Evolutionary conservation across 129 eudicot species (phyloP).

Genomic region (Artemisia tridentata): DNA sequence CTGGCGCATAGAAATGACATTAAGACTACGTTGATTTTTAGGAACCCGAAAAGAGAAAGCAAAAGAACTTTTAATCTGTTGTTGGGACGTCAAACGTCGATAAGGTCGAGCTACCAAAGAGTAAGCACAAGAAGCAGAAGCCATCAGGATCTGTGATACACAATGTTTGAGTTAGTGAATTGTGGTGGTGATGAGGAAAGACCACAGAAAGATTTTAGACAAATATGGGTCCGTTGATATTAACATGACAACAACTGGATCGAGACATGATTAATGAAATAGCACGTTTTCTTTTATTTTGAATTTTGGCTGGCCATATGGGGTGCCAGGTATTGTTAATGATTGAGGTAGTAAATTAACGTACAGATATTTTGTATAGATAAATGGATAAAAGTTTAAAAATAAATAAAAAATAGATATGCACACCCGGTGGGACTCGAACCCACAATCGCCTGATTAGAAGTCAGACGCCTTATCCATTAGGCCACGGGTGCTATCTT

Average conservation of each 20-base stretch:
- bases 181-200: constrained; percentile 17
- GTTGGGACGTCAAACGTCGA: background rate
- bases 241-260: background rate
- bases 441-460: constrained; percentile 93
- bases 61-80: constrained; percentile 1
- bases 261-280: background rate
- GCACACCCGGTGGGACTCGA: constrained; percentile 99
- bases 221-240: background rate
- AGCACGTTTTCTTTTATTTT: constrained; percentile 19
- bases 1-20: constrained; percentile 15
- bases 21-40: background rate
- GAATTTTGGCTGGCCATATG: constrained; percentile 3
- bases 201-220: too few species aligned
- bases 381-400: background rate
- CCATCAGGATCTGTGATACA: constrained; percentile 6
- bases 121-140: constrained; percentile 22
- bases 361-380: too few species aligned
- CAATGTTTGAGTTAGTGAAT: background rate
- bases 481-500: constrained; percentile 61
- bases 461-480: constrained; percentile 79
- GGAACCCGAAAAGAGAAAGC: constrained; percentile 17
- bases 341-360: background rate
- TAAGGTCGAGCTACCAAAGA: constrained; percentile 5
- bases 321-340: background rate
- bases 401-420: background rate